A percentile compares a stretch with the other conserved stretches of the same genome.
phyloP scores from a whole-genome alignment of 148 eudicot species.

The Cornus controversa region DNA sequence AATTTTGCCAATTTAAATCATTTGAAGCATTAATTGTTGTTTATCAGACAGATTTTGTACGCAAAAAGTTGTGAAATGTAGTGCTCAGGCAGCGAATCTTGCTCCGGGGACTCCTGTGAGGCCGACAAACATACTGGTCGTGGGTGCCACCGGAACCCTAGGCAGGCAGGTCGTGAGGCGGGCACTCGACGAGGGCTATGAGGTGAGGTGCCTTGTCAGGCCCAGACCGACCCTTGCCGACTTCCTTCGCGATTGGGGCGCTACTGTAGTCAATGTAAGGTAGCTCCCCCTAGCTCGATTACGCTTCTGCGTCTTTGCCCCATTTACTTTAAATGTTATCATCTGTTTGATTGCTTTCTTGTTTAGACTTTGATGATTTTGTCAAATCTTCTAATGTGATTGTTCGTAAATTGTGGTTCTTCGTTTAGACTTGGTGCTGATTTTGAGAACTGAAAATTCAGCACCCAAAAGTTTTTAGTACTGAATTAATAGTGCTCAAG shows the following conservation, averaged over 20 bases:
- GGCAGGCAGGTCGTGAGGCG: conserved; percentile 96
- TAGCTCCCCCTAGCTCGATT: background rate
- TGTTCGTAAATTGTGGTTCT: background rate
- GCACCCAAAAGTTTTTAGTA: too few relatives aligned
- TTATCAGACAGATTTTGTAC: conserved; percentile 29
- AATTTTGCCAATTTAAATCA: too few relatives aligned
- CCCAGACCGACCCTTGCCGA: conserved; percentile 98
- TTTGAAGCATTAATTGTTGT: background rate
- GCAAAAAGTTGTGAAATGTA: conserved; percentile 45
- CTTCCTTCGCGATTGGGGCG: conserved; percentile 99
- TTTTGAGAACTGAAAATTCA: too few relatives aligned
- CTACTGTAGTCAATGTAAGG: conserved; percentile 88
- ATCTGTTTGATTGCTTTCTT: background rate
- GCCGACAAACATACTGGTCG: conserved; percentile 89
- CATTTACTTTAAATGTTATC: background rate
- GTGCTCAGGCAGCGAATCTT: conserved; percentile 62
- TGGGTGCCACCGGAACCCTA: conserved; percentile 94
- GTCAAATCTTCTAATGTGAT: background rate
- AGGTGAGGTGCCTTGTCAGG: conserved; percentile 93
- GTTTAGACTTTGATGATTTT: background rate
- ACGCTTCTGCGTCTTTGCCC: background rate
- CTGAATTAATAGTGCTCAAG: too few relatives aligned
- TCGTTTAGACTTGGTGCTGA: background rate
- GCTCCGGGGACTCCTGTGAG: conserved; percentile 96
- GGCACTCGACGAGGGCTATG: conserved; percentile 97